Base-by-base conservation (phyloP, 2,329 filamentous ascomycete species). In the Microdochium nivale region DNA sequence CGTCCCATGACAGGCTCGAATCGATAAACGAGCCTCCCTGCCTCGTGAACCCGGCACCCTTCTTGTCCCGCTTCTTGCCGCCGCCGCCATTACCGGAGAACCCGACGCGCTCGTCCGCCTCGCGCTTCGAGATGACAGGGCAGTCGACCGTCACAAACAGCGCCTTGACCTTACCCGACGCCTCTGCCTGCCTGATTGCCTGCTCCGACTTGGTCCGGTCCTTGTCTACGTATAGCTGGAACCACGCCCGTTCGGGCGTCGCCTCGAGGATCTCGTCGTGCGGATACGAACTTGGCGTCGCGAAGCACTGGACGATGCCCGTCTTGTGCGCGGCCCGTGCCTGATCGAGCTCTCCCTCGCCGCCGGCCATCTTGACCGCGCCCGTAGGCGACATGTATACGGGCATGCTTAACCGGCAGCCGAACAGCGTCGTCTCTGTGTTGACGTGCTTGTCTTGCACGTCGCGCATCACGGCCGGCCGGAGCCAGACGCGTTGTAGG, bases 1-100 rank as follows among this genome's bases (percentile, higher is more conserved):
- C 78, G 4, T 69, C 66, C 80, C 77, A 80, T 2, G 65, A 70
- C 7, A 83, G 64, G 0, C 70, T 69, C 21, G 73, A 70, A 49
- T 81, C 78, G 24, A 79, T 75, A 55, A 74, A 78, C 4, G 70
- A 65, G 0, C 69, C 73, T 70, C 79, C 81, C 13, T 78, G 62
- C 1, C 76, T 68, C 0, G 76, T 78, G 5, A 81, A 55, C 0
- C 78, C 78, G 19, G 72, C 77, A 0, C 77, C 77, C 52, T 78
- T 77, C 51, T 72, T 73, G 59, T 79, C 78, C 43, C 74, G 77
- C 44, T 65, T 68, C 3, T 66, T 71, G 40, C 65, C 66, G 3
- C 68, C 67, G 0, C 74, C 72, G 16, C 71, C 67, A 16, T 74
- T 71, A 35, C 73, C 72, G 1, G 70, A 71, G 35, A 74, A 74